Evolutionary conservation across 257 asterid species (phyloP).

Genomic region (Misopates orontium): DNA sequence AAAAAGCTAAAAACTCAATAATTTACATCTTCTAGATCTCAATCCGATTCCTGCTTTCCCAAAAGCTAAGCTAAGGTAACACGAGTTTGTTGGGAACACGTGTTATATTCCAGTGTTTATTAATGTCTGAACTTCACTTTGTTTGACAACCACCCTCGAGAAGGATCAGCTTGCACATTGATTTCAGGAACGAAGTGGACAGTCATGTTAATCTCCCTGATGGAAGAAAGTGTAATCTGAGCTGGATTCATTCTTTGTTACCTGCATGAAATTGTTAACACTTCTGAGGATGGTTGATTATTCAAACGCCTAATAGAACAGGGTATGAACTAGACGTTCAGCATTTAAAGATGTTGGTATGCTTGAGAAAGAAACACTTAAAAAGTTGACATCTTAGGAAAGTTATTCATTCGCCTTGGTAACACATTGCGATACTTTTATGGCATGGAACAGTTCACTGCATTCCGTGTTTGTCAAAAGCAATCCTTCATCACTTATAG

Average conservation of each 20-base stretch:
- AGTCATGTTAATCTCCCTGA: slow-evolving; percentile 56
- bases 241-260: slow-evolving; percentile 64
- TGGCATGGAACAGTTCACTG: background rate
- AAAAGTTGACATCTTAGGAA: background rate
- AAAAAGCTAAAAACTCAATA: slow-evolving; percentile 20
- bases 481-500: background rate
- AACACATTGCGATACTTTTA: background rate
- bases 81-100: slow-evolving; percentile 8
- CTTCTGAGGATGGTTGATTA: slow-evolving; percentile 3
- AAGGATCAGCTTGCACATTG: no score
- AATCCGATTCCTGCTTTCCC: slow-evolving; percentile 17
- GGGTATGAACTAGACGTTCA: background rate
- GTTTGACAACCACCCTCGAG: slow-evolving; percentile 19
- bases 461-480: background rate
- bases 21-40: slow-evolving; percentile 33
- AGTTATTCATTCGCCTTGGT: background rate
- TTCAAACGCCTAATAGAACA: slow-evolving; percentile 14
- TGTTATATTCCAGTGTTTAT: background rate
- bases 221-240: slow-evolving; percentile 73
- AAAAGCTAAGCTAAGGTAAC: slow-evolving; percentile 23
- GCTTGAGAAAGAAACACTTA: no score
- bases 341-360: no score
- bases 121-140: slow-evolving; percentile 18
- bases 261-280: slow-evolving; percentile 48
- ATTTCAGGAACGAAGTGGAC: slow-evolving; percentile 16